Conservation (phyloP, 2,329 filamentous ascomycete species). For the Claviceps capensis region DNA sequence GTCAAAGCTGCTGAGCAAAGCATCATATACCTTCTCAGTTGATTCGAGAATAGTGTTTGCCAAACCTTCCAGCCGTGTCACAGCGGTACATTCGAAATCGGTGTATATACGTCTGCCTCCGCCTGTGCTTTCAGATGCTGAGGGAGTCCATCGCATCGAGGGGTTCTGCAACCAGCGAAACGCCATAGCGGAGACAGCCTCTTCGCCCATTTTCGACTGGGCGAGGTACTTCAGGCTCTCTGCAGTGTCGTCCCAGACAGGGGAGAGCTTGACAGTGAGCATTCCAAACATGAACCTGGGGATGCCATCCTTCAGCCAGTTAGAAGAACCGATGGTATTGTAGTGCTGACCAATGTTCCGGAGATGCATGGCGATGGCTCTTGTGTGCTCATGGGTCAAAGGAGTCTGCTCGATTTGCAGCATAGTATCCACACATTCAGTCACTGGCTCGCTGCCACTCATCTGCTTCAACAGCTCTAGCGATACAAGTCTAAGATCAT, state of each 20-base stretch:
- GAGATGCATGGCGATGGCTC: conserved; percentile 72
- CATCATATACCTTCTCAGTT: conserved; percentile 38
- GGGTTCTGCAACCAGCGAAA: conserved; percentile 62
- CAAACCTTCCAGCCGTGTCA: conserved; percentile 42
- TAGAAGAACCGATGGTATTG: conserved; percentile 39
- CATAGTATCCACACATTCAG: conserved; percentile 36
- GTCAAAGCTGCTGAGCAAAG: conserved; percentile 51
- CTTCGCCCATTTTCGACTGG: conserved; percentile 57
- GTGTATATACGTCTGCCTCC: conserved; percentile 34
- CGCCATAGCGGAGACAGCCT: conserved; percentile 54
- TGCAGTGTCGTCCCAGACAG: conserved; percentile 76
- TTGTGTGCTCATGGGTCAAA: conserved; percentile 59
- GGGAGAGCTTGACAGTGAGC: conserved; percentile 71
- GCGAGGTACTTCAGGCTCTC: conserved; percentile 63
- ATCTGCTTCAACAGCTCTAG: conserved; percentile 58
- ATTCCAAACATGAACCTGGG: conserved; percentile 80
- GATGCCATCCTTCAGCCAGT: conserved; percentile 58
- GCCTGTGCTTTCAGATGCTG: conserved; percentile 20
- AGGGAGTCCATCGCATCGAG: conserved; percentile 39
- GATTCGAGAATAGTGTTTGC: conserved; percentile 38
- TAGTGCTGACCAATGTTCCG: conserved; percentile 61
- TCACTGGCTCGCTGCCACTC: conserved; percentile 14
- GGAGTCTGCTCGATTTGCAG: conserved; percentile 69
- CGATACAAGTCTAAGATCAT: conserved; percentile 58
- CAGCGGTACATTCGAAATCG: conserved; percentile 76